Evolutionary conservation across 345 rosid genomes (phyloP), one percentile per base, ranked within the genome.

Genomic region (Ceriops zippeliana): DNA sequence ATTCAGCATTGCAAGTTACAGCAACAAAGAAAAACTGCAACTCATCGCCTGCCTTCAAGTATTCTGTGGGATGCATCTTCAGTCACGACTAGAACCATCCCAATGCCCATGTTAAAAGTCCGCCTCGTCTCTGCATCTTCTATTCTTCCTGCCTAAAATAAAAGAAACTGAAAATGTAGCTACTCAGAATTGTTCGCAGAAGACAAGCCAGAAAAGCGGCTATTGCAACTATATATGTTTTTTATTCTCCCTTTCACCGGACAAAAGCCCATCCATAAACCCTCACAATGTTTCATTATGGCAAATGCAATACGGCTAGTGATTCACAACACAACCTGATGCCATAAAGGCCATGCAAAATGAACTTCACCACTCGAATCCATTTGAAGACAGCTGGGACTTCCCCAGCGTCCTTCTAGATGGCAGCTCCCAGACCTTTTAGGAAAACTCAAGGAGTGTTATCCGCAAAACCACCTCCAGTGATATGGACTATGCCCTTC

Each of bases 391-490:
- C 75, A 19, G 83, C 70, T 53, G 92, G 90, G 35, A 87, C 77
- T 68, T 84, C 77, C 98, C 96, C 92, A 28, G 99, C 86, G 52
- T 84, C 79, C 0, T 82, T 74, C 53, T 83, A 73, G 35, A 92
- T 81, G 58, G 73, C 74, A 75, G 92, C 93, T 72, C 96, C 97
- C 63, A 89, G 83, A 57, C 89, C 98, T 53, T 87, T 70, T 0
- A 93, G 99, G 67, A 95, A 84, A 19, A 90, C 87, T 57, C 98
- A 80, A 19, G 96, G 97, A 47, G 89, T 90, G 73, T 91, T 91
- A 73, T 95, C 97, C 0, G 98, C 90, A 73, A 95, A 89, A 54
- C 97, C 97, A 71, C 99, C 99, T 35, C 97, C 98, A 5, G 98
- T 95, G 52, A 90, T 83, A 77, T 90, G 97, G 37, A 96, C 97